These are phyloP conservation scores for Crassisporium funariophilum DNA, from an alignment of 768 basidiomycete genomes.

Conservation along the genomic window DNA sequence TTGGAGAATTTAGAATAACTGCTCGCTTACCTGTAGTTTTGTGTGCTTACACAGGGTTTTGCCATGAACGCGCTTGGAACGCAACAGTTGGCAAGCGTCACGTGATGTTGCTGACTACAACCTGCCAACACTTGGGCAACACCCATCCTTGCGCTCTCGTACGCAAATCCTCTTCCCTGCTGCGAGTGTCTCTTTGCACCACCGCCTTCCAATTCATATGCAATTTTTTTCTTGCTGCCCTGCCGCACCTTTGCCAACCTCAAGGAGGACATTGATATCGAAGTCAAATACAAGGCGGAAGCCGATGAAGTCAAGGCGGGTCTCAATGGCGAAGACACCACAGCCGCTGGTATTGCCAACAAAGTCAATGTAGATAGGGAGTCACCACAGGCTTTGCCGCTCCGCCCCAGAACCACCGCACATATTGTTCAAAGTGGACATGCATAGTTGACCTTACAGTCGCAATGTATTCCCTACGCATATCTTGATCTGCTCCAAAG, in stretches of 20 bases:
- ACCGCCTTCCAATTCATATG: slow-evolving; percentile 98
- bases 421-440: no score
- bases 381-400: no score
- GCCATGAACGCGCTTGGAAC: no score
- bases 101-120: no score
- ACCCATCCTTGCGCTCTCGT: no score
- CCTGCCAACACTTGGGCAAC: no score
- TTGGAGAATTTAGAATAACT: no score
- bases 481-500: slow-evolving; percentile 25
- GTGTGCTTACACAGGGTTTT: no score
- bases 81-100: no score
- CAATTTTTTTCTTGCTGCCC: slow-evolving; percentile 92
- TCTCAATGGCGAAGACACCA: slow-evolving; percentile 12
- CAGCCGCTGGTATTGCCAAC: slow-evolving; percentile 11
- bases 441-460: slow-evolving; percentile 32
- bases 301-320: slow-evolving; percentile 21
- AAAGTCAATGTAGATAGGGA: slow-evolving; percentile 20
- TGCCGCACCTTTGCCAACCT: slow-evolving; percentile 95
- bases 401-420: no score
- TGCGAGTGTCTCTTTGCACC: slow-evolving; percentile 95
- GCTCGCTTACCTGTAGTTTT: no score
- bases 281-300: slow-evolving; percentile 32
- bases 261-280: slow-evolving; percentile 88
- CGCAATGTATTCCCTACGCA: slow-evolving; percentile 41
- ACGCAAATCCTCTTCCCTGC: no score